Evolutionary conservation across 768 basidiomycete genomes (phyloP).

Genomic region (Macrocybe gigantea): DNA sequence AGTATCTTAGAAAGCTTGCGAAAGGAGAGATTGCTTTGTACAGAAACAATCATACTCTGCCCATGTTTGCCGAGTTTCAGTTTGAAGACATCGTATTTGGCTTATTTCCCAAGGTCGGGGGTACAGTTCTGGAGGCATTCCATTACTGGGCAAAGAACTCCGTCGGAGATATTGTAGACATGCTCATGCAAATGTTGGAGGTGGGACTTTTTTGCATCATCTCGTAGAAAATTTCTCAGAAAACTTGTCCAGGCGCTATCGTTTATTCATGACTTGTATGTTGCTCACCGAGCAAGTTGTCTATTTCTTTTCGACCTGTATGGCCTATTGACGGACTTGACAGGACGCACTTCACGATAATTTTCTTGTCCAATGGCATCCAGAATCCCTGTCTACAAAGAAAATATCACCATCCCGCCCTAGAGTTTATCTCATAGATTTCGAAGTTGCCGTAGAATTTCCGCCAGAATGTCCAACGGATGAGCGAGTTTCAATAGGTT

Average conservation of each 20-base stretch:
- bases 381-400: constrained; percentile 16
- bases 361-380: constrained; percentile 24
- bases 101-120: constrained; percentile 14
- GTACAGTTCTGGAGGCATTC: constrained; percentile 2
- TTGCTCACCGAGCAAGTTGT: constrained; percentile 21
- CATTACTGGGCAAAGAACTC: constrained; percentile 15
- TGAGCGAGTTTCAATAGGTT: constrained; percentile 10
- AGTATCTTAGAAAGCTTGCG: constrained; percentile 8
- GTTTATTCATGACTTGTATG: constrained; percentile 14
- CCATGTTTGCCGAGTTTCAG: constrained; percentile 12
- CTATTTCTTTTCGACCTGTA: not conserved
- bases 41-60: constrained; percentile 13
- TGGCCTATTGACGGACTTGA: not conserved
- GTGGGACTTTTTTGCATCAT: constrained; percentile 6
- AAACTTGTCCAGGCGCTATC: constrained; percentile 10
- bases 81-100: constrained; percentile 17
- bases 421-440: constrained; percentile 25
- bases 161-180: constrained; percentile 19
- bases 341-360: constrained; percentile 25
- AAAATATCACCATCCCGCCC: constrained; percentile 12
- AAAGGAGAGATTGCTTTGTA: not conserved
- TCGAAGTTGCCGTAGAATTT: constrained; percentile 22
- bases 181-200: constrained; percentile 20
- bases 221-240: not conserved
- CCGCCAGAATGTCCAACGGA: constrained; percentile 10